These are phyloP conservation scores for Aspergillus fijiensis DNA, from an alignment of 2,329 filamentous ascomycete genomes.

Conservation along the genomic window DNA sequence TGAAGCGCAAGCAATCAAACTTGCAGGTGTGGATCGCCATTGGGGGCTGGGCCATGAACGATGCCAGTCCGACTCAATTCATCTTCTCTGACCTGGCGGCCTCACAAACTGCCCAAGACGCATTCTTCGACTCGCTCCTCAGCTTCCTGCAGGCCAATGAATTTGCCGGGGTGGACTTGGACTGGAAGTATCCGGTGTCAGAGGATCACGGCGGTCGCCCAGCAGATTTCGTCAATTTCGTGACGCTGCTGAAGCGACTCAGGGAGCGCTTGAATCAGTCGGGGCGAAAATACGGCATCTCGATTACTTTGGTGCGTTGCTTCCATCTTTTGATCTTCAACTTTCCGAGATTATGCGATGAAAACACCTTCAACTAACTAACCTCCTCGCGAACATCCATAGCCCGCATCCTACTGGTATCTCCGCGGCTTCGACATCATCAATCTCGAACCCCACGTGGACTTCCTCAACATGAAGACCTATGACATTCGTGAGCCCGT, in stretches of 20 bases:
- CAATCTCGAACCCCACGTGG: conserved; percentile 12
- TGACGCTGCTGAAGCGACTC: conserved; percentile 10
- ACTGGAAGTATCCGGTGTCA: conserved; percentile 20
- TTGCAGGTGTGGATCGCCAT: conserved; percentile 26
- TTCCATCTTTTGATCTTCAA: neutral
- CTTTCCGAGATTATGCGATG: too few relatives aligned
- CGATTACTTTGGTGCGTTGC: conserved; percentile 13
- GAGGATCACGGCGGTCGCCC: conserved; percentile 13
- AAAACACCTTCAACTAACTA: too few relatives aligned
- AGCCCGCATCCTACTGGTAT: conserved; percentile 19
- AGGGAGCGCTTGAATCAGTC: conserved; percentile 2
- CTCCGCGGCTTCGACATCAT: conserved; percentile 15
- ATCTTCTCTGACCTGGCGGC: conserved; percentile 20
- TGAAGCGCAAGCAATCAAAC: conserved; percentile 31
- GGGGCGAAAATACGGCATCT: conserved; percentile 2
- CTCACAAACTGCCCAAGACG: conserved; percentile 11
- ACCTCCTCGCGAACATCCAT: neutral
- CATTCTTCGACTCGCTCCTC: conserved; percentile 16
- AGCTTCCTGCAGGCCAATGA: conserved; percentile 12
- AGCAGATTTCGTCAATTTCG: conserved; percentile 13
- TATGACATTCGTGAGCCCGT: conserved; percentile 21
- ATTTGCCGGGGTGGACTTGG: conserved; percentile 18
- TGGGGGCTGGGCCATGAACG: conserved; percentile 28
- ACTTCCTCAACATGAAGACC: conserved; percentile 25
- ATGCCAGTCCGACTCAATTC: conserved; percentile 19